Base-by-base conservation (phyloP, 2,329 filamentous ascomycete genomes). In the Thielaviopsis populi region DNA sequence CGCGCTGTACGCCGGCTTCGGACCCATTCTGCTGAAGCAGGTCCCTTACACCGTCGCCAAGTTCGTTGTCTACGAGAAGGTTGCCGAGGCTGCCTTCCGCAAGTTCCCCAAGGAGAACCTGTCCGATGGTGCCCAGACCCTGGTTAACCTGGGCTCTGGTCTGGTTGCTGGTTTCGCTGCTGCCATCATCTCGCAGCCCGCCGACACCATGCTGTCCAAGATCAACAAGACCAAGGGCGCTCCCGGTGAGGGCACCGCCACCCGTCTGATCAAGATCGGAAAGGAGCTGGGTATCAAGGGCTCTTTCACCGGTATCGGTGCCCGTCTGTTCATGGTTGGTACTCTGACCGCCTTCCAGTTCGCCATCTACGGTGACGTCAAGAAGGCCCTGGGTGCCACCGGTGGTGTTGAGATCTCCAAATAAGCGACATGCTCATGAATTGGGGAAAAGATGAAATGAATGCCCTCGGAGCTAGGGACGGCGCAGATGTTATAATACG, bases 1-100 rank as follows among this genome's bases (percentile, higher is more conserved):
- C 74, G 88, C 87, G 73, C 91, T 95, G 83, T 95, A 95, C 81
- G 88, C 87, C 72, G 89, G 89, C 73, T 95, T 95, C 80, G 90
- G 90, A 68, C 88, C 88, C 70, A 91, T 91, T 70, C 79, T 89
- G 70, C 89, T 91, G 80, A 88, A 88, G 79, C 86, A 89, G 82
- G 85, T 95, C 71, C 89, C 89, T 69, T 95, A 95, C 81, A 95
- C 89, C 76, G 91, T 94, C 87, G 81, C 89, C 83, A 95, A 95
- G 82, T 95, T 95, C 80, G 89, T 92, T 77, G 89, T 91, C 72
- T 94, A 84, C 83, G 89, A 95, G 80, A 92, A 92, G 83, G 87
- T 90, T 71, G 79, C 84, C 71, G 89, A 94, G 80, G 72, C 80
- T 69, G 75, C 88, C 79, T 92, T 85, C 82, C 75, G 78, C 70